Percentiles rank a stretch among this genome's conserved stretches.
These are phyloP conservation scores for Nitzschia putrida DNA, from an alignment of 108 stramenopile species.

Conservation along the genomic window DNA sequence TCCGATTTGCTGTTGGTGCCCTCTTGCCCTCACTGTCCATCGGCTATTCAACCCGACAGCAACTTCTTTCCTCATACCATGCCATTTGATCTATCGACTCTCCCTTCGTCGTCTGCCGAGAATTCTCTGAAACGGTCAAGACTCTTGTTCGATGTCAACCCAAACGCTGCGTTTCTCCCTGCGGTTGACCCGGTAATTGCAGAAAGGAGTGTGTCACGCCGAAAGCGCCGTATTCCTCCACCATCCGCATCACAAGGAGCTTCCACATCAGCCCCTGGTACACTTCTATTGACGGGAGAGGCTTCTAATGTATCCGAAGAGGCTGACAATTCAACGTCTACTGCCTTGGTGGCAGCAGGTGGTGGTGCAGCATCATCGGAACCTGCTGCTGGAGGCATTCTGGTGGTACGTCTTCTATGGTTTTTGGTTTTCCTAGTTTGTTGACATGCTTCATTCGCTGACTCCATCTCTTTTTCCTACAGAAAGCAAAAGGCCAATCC, in stretches of 20 bases:
- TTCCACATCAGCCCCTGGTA: constrained; percentile 6
- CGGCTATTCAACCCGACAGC: too few relatives aligned
- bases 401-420: constrained; percentile 27
- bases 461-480: background rate
- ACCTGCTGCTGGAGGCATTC: constrained; percentile 11
- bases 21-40: too few relatives aligned
- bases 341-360: constrained; percentile 2
- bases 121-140: constrained; percentile 42
- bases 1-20: too few relatives aligned
- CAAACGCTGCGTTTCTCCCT: constrained; percentile 40
- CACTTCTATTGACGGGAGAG: background rate
- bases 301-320: background rate
- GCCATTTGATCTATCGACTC: constrained; percentile 7
- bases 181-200: constrained; percentile 23
- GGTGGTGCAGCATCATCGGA: constrained; percentile 3
- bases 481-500: constrained; percentile 22
- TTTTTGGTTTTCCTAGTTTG: background rate
- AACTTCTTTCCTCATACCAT: background rate
- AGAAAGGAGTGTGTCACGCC: constrained; percentile 29
- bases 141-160: constrained; percentile 34
- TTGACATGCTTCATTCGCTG: background rate
- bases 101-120: constrained; percentile 28
- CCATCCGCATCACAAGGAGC: background rate
- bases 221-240: constrained; percentile 29
- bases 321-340: background rate